Evolutionary conservation across 768 basidiomycete genomes (phyloP).

Genomic region (Tricholoma furcatifolium): DNA sequence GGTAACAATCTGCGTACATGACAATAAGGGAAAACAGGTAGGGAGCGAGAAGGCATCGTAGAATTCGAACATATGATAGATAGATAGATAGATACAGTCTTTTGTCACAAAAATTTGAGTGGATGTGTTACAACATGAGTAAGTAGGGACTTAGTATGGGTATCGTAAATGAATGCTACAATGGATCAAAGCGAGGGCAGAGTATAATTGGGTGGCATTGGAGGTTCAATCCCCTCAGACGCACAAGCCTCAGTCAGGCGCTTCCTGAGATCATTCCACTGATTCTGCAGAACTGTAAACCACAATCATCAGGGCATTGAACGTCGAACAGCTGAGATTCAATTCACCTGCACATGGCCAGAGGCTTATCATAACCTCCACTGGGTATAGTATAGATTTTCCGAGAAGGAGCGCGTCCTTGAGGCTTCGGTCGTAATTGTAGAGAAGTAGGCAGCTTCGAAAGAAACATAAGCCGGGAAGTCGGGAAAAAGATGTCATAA

Average conservation of each 20-base stretch:
- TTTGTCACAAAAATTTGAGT: no score
- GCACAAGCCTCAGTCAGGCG: constrained; percentile 49
- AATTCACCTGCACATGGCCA: constrained; percentile 59
- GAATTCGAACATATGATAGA: no score
- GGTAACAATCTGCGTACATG: no score
- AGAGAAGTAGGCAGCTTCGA: constrained; percentile 60
- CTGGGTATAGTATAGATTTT: constrained; percentile 57
- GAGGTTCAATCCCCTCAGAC: constrained; percentile 38
- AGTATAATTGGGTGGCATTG: constrained; percentile 36
- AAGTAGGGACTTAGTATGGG: no score
- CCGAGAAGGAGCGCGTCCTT: constrained; percentile 62
- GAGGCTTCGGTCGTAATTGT: constrained; percentile 60
- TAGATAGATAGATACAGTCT: no score
- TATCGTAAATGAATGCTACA: no score
- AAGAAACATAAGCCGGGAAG: background rate
- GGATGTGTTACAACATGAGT: no score
- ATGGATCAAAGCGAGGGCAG: constrained; percentile 30
- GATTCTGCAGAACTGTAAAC: constrained; percentile 42
- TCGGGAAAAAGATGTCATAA: background rate
- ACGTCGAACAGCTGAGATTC: background rate
- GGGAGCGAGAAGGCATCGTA: no score
- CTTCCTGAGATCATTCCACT: constrained; percentile 48
- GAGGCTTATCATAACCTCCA: constrained; percentile 66
- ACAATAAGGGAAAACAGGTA: no score
- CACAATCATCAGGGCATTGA: background rate